Evolutionary conservation across 345 rosid genomes (phyloP).

Genomic region (Arabidopsis arenosa): DNA sequence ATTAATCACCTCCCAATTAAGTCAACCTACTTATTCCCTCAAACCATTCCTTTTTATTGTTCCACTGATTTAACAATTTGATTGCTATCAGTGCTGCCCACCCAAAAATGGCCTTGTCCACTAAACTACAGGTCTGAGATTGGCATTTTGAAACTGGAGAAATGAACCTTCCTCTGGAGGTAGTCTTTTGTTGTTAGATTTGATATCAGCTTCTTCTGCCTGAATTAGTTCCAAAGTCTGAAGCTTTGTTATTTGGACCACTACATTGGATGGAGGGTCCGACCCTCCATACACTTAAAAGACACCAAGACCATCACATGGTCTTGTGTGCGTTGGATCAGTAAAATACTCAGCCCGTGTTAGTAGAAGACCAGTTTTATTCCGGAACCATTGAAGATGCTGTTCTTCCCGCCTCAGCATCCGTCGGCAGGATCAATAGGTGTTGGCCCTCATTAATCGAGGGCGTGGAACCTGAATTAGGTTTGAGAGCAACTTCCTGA

Average conservation of each 20-base stretch:
- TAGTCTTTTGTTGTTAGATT: not conserved
- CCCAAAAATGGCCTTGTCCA: not conserved
- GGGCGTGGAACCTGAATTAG: too few species aligned
- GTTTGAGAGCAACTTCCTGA: too few species aligned
- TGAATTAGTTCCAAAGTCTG: not conserved
- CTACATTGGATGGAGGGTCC: not conserved
- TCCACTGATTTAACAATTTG: not conserved
- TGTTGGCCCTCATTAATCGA: too few species aligned
- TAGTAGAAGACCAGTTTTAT: too few species aligned
- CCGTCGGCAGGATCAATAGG: too few species aligned
- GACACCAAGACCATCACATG: not conserved
- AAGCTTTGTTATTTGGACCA: not conserved
- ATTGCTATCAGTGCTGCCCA: not conserved
- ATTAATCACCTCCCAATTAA: not conserved
- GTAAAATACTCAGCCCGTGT: not conserved
- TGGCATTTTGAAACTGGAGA: not conserved
- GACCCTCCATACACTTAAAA: not conserved
- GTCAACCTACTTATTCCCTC: not conserved
- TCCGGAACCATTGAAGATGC: too few species aligned
- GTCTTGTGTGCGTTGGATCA: not conserved
- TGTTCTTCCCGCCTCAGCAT: too few species aligned
- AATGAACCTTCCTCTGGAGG: slow-evolving; percentile 1
- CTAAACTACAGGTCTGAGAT: not conserved
- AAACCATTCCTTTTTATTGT: not conserved
- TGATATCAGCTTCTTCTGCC: not conserved